Conservation (phyloP, 208 protist genomes). For the Crithidia thermophila region DNA sequence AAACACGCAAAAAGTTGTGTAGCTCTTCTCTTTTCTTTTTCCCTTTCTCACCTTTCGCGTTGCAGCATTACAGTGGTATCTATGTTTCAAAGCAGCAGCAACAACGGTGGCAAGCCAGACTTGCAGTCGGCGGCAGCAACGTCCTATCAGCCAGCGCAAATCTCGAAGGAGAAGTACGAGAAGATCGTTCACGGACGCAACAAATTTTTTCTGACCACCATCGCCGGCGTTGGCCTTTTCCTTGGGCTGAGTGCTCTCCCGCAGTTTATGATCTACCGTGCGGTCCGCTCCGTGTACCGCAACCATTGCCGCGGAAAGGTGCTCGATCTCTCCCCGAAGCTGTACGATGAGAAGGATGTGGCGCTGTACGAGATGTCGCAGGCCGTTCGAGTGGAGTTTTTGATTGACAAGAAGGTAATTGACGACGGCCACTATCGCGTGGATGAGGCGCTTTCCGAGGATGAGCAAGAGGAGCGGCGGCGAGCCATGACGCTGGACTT, state of each 20-base stretch:
- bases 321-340: slow-evolving; percentile 81
- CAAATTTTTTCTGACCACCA: slow-evolving; percentile 61
- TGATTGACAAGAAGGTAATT: slow-evolving; percentile 66
- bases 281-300: slow-evolving; percentile 46
- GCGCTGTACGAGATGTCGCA: slow-evolving; percentile 77
- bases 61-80: neutral
- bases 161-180: slow-evolving; percentile 81
- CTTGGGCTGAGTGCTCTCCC: slow-evolving; percentile 50
- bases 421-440: slow-evolving; percentile 73
- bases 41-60: neutral
- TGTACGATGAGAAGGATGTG: slow-evolving; percentile 73
- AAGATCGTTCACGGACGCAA: slow-evolving; percentile 69
- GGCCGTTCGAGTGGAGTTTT: slow-evolving; percentile 73
- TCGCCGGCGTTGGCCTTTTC: slow-evolving; percentile 43
- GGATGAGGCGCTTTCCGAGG: slow-evolving; percentile 52
- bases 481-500: slow-evolving; percentile 85
- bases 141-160: slow-evolving; percentile 48
- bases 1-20: neutral
- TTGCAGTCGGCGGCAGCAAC: slow-evolving; percentile 13
- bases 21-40: neutral
- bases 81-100: slow-evolving; percentile 18
- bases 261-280: slow-evolving; percentile 62
- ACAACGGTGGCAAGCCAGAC: slow-evolving; percentile 22
- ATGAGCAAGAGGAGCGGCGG: slow-evolving; percentile 56
- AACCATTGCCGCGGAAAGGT: slow-evolving; percentile 64